phyloP scores from a whole-genome alignment of 2,329 filamentous ascomycete species.

The Diaporthe longicolla region DNA sequence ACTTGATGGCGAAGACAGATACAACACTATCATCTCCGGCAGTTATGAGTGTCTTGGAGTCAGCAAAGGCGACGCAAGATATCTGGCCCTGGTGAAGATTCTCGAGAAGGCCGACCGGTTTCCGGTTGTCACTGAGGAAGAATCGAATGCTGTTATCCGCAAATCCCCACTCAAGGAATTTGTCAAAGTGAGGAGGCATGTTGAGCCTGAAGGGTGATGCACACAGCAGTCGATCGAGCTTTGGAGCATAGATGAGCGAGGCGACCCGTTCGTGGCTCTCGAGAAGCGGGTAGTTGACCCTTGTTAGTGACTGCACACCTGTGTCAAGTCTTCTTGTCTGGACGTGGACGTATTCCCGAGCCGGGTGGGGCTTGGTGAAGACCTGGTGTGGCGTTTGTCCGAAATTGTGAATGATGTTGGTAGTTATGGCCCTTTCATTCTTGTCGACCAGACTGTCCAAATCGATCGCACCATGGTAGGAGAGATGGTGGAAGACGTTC shows the following conservation, averaged over 20 bases:
- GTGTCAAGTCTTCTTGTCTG: constrained; percentile 82
- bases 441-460: constrained; percentile 92
- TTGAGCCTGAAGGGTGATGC: constrained; percentile 89
- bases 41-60: constrained; percentile 91
- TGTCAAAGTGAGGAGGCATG: constrained; percentile 87
- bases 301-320: constrained; percentile 80
- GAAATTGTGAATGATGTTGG: constrained; percentile 98
- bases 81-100: constrained; percentile 94
- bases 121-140: constrained; percentile 86
- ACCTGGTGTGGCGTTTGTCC: constrained; percentile 97
- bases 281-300: constrained; percentile 83
- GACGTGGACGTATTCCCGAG: constrained; percentile 77
- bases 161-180: constrained; percentile 96
- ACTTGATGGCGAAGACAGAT: constrained; percentile 82
- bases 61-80: constrained; percentile 85
- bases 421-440: constrained; percentile 87
- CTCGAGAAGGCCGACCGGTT: constrained; percentile 87
- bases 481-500: constrained; percentile 97
- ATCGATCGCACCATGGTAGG: constrained; percentile 94
- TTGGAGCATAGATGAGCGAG: constrained; percentile 82
- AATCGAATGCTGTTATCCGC: constrained; percentile 94
- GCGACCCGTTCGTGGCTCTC: constrained; percentile 84
- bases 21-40: constrained; percentile 94
- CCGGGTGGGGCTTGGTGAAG: constrained; percentile 84
- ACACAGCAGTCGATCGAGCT: constrained; percentile 86